phyloP scores from a whole-genome alignment of 768 basidiomycete genomes.

The Lentinus brumalis region DNA sequence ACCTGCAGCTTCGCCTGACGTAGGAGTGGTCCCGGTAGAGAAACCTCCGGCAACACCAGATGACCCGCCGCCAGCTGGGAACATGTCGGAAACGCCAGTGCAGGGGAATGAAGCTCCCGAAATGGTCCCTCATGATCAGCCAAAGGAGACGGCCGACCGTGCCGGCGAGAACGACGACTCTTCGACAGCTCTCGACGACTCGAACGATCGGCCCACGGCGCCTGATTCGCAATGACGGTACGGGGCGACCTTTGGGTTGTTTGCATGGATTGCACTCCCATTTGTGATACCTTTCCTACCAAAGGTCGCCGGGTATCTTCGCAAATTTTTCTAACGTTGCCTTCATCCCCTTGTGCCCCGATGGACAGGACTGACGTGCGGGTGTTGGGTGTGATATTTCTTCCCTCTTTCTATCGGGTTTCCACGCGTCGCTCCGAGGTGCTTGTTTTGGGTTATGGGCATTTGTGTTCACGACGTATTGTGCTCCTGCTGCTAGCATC shows the following conservation, averaged over 20 bases:
- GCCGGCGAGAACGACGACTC: neutral
- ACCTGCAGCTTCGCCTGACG: conserved; percentile 4
- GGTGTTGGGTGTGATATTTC: neutral
- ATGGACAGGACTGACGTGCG: neutral
- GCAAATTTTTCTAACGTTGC: conserved; percentile 39
- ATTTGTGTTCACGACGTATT: conserved; percentile 12
- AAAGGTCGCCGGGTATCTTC: conserved; percentile 51
- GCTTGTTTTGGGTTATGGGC: neutral
- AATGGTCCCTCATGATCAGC: neutral
- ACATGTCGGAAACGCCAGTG: neutral
- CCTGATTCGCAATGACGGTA: conserved; percentile 43
- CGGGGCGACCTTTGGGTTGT: conserved; percentile 50
- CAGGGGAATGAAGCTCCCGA: neutral
- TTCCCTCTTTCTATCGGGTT: neutral
- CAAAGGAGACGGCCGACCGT: neutral
- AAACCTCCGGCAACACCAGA: conserved; percentile 6
- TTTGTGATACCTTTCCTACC: conserved; percentile 44
- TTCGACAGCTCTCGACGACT: neutral
- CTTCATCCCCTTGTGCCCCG: neutral
- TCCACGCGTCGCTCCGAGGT: neutral
- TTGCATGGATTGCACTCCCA: conserved; percentile 45
- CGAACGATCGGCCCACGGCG: neutral
- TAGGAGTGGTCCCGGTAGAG: conserved; percentile 1
- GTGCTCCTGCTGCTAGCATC: conserved; percentile 3
- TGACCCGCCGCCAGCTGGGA: neutral